Evolutionary conservation across 257 asterid genomes (phyloP), one percentile per base, ranked within the genome.

Genomic region (Scutellaria galericulata): DNA sequence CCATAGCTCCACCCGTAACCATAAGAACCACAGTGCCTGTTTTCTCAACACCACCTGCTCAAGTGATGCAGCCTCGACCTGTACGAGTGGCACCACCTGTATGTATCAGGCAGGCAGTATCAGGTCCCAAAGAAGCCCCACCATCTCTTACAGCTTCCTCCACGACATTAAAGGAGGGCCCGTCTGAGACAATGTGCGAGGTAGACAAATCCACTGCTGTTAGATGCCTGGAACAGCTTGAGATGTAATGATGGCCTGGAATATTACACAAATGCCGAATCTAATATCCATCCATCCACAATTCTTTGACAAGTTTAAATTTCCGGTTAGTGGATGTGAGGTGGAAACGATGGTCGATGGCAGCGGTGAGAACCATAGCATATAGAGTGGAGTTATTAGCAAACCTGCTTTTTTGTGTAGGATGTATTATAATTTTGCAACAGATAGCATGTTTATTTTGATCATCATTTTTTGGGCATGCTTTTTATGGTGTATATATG

Each of bases 1-100:
- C 88, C 31, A 75, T 87, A 50, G 97, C 97, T 22, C 94, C 90
- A 13, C 89, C 92, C 0, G 94, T 90, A 10, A 84, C 92, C 11
- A 63, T 88, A 27, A 79, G 96, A 77, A 86, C 75, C 8, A 70
- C 90, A 0, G 84, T 90, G 66, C 96, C 96, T 0, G 97, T 88
- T 46, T 90, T 82, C 86, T 82, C 97, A 31, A 89, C 94, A 2
- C 89, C 90, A n/a, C 73, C 70, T 9, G 52, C 82, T 50, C 87
- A 67, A 63, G 55, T 71, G 65, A 70, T 76, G 79, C 86, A 71
- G 18, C 81, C 86, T 64, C 83, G 20, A n/a, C 80, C 87, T 7
- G 71, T 70, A 24, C 84, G 76, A 27, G 66, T 78, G 5, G 84
- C 88, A 22, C 86, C 88, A 9, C 86, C 96, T 5, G 90, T 90